Base-by-base conservation (phyloP, 495 filamentous ascomycete genomes). In the Eremomyces bilateralis region DNA sequence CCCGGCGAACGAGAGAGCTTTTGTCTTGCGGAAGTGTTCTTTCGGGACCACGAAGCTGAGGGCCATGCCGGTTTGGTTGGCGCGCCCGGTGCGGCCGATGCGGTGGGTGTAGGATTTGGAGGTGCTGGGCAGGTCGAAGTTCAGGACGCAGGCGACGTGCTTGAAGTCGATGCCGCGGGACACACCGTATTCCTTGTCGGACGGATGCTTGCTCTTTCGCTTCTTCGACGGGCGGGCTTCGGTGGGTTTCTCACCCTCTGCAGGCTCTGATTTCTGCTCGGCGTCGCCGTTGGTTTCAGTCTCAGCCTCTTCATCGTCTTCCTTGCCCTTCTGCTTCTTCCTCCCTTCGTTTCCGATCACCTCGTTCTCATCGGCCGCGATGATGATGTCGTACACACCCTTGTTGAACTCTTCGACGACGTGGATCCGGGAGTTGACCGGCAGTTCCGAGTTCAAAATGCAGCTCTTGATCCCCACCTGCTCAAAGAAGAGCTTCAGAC, bases 391-490 rank as follows among this genome's bases (percentile, higher is more conserved):
- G 58, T 95, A 99, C 16, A 88, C 67, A 27, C 75, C 76, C 60
- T 80, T 78, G 58, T 95, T 99, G 58, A 95, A 99, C 51, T 95
- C 80, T 46, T 99, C 75, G 6, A 99, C 83, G 19, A 91, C 78
- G 56, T 95, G 88, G 29, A 94, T 69, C 15, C 88, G 65, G 4
- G 79, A 83, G 42, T 92, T 91, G 41, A 94, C 75, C 3, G 88
- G 88, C 13, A 99, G 57, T 48, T 99, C 83, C 3, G 81, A 88
- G 53, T 99, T 99, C 21, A 99, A 60, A 10, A 99, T 75, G 53
- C 85, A 94, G 50, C 76, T 81, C 52, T 77, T 77, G 48, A 92
- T 80, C 17, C 81, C 82, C 44, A 99, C 95, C 47, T 95, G 90
- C 52, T 95, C 90, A 11, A 99, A 66, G 51, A 88, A 95, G 6